Evolutionary conservation across 225 moss, liverwort and hornwort genomes (phyloP).

Genomic region (Marchantia polymorpha): DNA sequence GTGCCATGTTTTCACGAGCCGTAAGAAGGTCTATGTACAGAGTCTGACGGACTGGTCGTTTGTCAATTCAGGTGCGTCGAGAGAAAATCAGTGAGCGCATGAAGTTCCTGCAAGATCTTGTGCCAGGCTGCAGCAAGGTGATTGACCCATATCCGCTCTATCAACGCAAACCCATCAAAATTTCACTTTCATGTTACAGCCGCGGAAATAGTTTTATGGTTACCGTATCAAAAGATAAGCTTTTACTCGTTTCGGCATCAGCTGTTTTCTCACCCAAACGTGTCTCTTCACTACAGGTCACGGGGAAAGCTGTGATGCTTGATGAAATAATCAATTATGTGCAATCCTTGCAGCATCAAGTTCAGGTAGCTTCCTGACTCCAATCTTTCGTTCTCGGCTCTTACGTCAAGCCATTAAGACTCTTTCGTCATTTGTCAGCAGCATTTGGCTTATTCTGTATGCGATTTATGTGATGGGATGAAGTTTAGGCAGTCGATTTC

Average conservation of each 20-base stretch:
- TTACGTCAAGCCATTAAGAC: too few relatives aligned
- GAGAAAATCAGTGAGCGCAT: conserved; percentile 80
- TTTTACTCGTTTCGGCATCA: not conserved
- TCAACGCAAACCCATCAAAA: too few relatives aligned
- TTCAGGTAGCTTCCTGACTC: conserved; percentile 42
- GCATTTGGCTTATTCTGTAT: too few relatives aligned
- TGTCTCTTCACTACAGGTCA: conserved; percentile 42
- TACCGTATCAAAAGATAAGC: too few relatives aligned
- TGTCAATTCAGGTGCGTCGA: conserved; percentile 49
- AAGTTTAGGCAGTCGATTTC: too few relatives aligned
- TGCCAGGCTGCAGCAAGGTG: conserved; percentile 74
- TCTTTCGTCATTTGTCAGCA: too few relatives aligned
- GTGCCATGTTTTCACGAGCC: not conserved
- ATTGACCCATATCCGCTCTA: not conserved
- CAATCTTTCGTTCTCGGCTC: too few relatives aligned
- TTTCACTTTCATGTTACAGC: too few relatives aligned
- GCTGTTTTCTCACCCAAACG: not conserved
- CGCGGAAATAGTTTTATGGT: too few relatives aligned
- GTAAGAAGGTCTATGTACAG: not conserved
- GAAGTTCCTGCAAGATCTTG: conserved; percentile 72
- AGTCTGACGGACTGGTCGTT: not conserved
- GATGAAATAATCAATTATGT: conserved; percentile 88
- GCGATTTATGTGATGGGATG: too few relatives aligned
- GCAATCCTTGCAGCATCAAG: conserved; percentile 66
- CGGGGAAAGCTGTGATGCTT: conserved; percentile 72